A percentile compares a stretch with the other conserved stretches of the same genome.
phyloP scores from a whole-genome alignment of 805 yeast species.

The Suhomyces sp. region DNA sequence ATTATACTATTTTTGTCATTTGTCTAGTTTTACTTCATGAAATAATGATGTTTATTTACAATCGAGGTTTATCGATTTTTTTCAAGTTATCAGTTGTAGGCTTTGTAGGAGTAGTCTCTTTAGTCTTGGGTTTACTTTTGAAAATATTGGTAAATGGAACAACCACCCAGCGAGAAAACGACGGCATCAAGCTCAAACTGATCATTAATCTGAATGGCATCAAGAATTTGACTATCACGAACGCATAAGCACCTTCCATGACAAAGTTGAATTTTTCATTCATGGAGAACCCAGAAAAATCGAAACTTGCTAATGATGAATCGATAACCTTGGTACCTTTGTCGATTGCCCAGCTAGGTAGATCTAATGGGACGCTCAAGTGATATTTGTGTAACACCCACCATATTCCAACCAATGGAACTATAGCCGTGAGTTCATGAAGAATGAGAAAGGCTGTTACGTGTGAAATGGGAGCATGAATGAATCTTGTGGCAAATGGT shows the following conservation, averaged over 20 bases:
- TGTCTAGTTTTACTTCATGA: background rate
- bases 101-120: background rate
- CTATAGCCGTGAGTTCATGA: slow-evolving; percentile 74
- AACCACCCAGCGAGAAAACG: slow-evolving; percentile 51
- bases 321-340: slow-evolving; percentile 60
- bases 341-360: slow-evolving; percentile 59
- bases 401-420: slow-evolving; percentile 70
- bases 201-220: slow-evolving; percentile 53
- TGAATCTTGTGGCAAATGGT: slow-evolving; percentile 49
- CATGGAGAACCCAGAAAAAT: slow-evolving; percentile 33
- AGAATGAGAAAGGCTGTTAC: slow-evolving; percentile 62
- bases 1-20: background rate
- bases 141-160: slow-evolving; percentile 42
- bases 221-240: slow-evolving; percentile 60
- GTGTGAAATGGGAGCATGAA: slow-evolving; percentile 57
- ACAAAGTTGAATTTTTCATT: slow-evolving; percentile 54
- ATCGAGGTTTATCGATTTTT: slow-evolving; percentile 34
- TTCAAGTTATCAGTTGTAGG: slow-evolving; percentile 15
- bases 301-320: slow-evolving; percentile 41
- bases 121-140: slow-evolving; percentile 9
- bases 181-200: slow-evolving; percentile 54
- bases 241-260: slow-evolving; percentile 74
- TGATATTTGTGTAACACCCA: slow-evolving; percentile 55
- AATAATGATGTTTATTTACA: slow-evolving; percentile 14
- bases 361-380: slow-evolving; percentile 50